A percentile compares a stretch with the other conserved stretches of the same genome.
phyloP scores from a whole-genome alignment of 2,329 filamentous ascomycete genomes.

The Davidsoniella eucalypti region DNA sequence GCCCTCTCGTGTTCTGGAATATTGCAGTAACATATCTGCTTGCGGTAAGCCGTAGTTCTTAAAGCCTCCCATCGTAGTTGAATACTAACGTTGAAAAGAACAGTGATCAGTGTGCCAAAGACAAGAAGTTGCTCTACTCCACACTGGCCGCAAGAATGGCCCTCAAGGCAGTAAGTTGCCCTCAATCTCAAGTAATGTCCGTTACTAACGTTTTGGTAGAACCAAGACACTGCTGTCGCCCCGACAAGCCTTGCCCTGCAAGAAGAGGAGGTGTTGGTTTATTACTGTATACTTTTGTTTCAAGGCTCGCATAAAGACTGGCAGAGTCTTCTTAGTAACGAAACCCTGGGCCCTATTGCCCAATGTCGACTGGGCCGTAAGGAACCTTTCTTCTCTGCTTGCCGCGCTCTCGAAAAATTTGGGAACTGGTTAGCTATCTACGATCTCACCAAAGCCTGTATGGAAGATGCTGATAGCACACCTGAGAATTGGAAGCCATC shows the following conservation, averaged over 20 bases:
- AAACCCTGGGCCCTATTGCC: conserved; percentile 25
- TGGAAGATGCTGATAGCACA: conserved; percentile 23
- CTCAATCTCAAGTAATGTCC: background rate
- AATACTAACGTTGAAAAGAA: conserved; percentile 19
- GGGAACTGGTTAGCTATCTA: conserved; percentile 28
- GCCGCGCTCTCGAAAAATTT: conserved; percentile 23
- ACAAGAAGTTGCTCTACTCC: conserved; percentile 35
- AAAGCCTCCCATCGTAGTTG: background rate
- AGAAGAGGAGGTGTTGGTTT: conserved; percentile 34
- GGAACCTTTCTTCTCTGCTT: conserved; percentile 27
- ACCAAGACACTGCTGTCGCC: conserved; percentile 6
- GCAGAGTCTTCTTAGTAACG: conserved; percentile 23
- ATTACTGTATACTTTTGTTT: conserved; percentile 30
- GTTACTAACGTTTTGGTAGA: background rate
- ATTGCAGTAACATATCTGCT: conserved; percentile 37
- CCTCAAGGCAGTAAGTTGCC: conserved; percentile 7
- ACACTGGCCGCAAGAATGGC: conserved; percentile 25
- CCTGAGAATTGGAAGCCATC: conserved; percentile 22
- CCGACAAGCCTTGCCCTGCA: conserved; percentile 13
- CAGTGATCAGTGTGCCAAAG: conserved; percentile 29
- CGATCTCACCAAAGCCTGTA: conserved; percentile 27
- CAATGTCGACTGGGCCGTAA: conserved; percentile 32
- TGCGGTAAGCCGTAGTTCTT: conserved; percentile 24
- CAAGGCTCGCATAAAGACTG: conserved; percentile 28
- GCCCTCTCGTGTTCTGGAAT: conserved; percentile 36